Base-by-base conservation (phyloP, 1,284 basidiomycete genomes). In the Ganoderma leucocontextum region DNA sequence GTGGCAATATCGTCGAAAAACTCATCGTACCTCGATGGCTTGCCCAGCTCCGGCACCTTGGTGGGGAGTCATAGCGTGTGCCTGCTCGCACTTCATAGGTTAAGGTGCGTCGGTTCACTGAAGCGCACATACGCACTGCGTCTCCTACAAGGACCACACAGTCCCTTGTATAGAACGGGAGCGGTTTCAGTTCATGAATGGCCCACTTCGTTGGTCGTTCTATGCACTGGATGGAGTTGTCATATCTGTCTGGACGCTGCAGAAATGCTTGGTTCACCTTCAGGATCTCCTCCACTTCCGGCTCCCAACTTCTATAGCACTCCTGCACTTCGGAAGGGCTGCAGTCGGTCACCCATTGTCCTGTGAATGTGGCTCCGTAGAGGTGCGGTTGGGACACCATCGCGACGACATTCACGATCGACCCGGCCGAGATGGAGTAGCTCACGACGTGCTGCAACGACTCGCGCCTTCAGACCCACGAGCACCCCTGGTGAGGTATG, bases 21-120 rank as follows among this genome's bases (percentile, higher is more conserved):
- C 12, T 22, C 4, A 35, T 8, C 55, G 12, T 60, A 78, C 80
- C 71, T 81, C 80, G 52, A 81, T 79, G 1, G 79, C 79, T 63
- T 80, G 78, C 2, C 80, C 80, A 1, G 80, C 80, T 1, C 79
- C 80, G 9, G 79, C 76, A 13, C 79, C 80, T 69, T 80, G 78
- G 58, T 79, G 76, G 1, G 79, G 79, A 5, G 75, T 71, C 79
- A 80, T 80, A 1, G 75, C 80, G 65, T 81, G 79, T 6, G 79
- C 79, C 80, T 81, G 41, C 6, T 22, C 38, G 53, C 38, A 59
- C 41, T 19, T 36, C 41, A n/a, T 42, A 4, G n/a, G 39, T 39
- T 22, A 25, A 17, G 22, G n/a, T 38, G 38, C 15, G n/a, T 15
- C 19, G 4, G 15, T 25, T 9, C 22, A 6, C 5, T 41, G n/a